Evolutionary conservation across 768 basidiomycete species (phyloP).

Genomic region (Panus rudis): DNA sequence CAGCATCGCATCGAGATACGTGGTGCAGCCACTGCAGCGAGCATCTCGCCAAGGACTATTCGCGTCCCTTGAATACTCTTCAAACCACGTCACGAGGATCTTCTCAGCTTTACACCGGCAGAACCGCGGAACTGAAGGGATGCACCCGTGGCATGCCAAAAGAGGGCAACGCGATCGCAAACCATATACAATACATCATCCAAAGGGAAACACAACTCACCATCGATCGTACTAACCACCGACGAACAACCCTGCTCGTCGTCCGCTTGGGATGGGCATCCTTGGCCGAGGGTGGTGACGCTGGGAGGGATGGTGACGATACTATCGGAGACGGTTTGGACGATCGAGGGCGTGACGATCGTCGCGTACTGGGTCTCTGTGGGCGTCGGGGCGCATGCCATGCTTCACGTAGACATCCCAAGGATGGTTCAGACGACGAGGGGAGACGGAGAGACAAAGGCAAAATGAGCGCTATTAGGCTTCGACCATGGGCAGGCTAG

Average conservation of each 20-base stretch:
- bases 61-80: neutral
- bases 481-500: slow-evolving; percentile 1
- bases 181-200: neutral
- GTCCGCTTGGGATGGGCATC: slow-evolving; percentile 24
- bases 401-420: no score
- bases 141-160: neutral
- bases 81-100: neutral
- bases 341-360: slow-evolving; percentile 27
- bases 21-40: neutral
- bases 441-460: slow-evolving; percentile 1
- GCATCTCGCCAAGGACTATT: neutral
- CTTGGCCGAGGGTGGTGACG: slow-evolving; percentile 24
- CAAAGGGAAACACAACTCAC: slow-evolving; percentile 21
- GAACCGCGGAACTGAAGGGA: neutral
- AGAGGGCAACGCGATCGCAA: neutral
- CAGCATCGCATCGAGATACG: neutral
- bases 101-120: neutral
- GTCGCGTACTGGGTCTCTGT: slow-evolving; percentile 36
- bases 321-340: slow-evolving; percentile 32
- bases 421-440: slow-evolving; percentile 3
- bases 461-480: neutral
- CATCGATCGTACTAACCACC: slow-evolving; percentile 27
- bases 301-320: slow-evolving; percentile 25
- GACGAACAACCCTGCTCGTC: slow-evolving; percentile 22
- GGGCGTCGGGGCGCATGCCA: slow-evolving; percentile 36